Evolutionary conservation across 352 stramenopile genomes (phyloP), one percentile per base, ranked within the genome.

Genomic region (Globisporangium abappressorium): DNA sequence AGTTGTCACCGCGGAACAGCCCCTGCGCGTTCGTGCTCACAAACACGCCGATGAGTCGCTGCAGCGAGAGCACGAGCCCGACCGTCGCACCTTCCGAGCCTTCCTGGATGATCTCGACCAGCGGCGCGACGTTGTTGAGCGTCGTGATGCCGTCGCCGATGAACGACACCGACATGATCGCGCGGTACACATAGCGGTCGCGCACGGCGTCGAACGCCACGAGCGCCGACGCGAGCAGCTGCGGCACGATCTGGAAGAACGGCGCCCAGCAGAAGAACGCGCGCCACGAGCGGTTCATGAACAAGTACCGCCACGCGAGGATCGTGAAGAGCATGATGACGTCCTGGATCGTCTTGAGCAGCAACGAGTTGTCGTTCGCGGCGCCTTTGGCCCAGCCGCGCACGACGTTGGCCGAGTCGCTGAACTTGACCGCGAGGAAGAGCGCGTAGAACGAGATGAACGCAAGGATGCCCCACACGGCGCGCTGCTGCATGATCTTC

Each of bases 401-500:
- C 5, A 83, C 60, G 28, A 82, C 65, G 2, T 64, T 24, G 1
- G 61, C 47, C 3, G 75, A 76, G 9, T 71, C 67, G 24, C 34
- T 69, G 66, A 87, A 82, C 0, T 64, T 60, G 53, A 87, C 76
- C 18, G 56, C 46, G 30, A 73, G 69, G 47, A 88, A 84, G 0
- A 88, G 56, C 4, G 76, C 78, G 64, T 79, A 85, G 58, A 80
- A 73, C 51, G 67, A 79, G 22, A 75, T 67, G 65, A 87, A 87
- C 1, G 57, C 51, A 18, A 87, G 14, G 8, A 81, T 73, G 8
- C 68, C 76, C 77, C 80, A 85, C 62, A 85, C 72, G 0, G 78
- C 80, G 38, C 82, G 84, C 60, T 85, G 78, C 63, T 85, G 77
- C 73, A 85, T 78, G 64, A 85, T 76, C 53, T 77, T 79, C 80